Conservation (phyloP, 2,329 filamentous ascomycete genomes). For the Aspergillus sp. region DNA sequence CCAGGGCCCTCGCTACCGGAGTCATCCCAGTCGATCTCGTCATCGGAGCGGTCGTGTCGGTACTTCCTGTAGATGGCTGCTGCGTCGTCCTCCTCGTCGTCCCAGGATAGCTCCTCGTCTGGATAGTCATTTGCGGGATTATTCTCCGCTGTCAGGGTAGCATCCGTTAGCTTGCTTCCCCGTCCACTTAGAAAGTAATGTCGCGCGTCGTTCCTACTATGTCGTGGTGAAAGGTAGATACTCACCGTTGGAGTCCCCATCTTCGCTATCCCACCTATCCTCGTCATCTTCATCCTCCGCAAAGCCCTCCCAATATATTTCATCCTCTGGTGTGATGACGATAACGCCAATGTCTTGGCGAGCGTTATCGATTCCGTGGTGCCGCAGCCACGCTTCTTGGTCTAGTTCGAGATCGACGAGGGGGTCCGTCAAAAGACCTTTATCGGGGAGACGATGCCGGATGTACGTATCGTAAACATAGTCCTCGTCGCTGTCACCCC, state of each 20-base stretch:
- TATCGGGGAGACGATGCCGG: constrained; percentile 45
- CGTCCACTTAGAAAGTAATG: neutral
- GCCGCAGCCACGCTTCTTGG: constrained; percentile 25
- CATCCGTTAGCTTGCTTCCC: constrained; percentile 4
- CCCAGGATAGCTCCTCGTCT: constrained; percentile 49
- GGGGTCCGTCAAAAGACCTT: constrained; percentile 35
- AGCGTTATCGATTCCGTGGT: constrained; percentile 29
- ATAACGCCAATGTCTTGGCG: constrained; percentile 42
- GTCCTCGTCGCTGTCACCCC: constrained; percentile 50
- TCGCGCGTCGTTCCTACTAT: neutral
- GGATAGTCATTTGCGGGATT: constrained; percentile 53
- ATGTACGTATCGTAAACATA: constrained; percentile 65
- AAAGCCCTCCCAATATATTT: constrained; percentile 59
- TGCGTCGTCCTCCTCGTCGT: constrained; percentile 46
- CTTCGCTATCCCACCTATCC: constrained; percentile 58
- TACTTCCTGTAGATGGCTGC: constrained; percentile 41
- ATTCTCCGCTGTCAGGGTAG: constrained; percentile 43
- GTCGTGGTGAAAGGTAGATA: neutral
- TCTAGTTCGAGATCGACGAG: constrained; percentile 28
- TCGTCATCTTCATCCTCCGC: constrained; percentile 55
- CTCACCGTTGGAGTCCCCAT: constrained; percentile 62
- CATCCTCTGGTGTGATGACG: constrained; percentile 42
- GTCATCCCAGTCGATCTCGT: constrained; percentile 44
- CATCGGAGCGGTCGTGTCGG: constrained; percentile 41
- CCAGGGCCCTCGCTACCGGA: constrained; percentile 30